Base-by-base conservation (phyloP, 2,329 filamentous ascomycete genomes). In the Amphichorda felina region DNA sequence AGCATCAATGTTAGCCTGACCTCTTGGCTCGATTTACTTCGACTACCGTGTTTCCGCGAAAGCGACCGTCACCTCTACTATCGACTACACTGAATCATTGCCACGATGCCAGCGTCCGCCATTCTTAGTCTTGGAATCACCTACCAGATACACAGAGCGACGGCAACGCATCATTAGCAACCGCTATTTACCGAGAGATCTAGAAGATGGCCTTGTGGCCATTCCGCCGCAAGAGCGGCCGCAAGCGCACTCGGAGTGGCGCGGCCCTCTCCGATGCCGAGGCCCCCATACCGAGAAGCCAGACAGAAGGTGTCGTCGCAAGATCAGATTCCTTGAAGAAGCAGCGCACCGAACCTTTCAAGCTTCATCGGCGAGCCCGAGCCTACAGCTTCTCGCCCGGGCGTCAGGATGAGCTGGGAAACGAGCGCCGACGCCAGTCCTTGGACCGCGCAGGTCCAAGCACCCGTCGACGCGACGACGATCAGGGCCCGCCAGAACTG, bases 121-220 rank as follows among this genome's bases (percentile, higher is more conserved):
- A 10, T 6, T 24, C 10, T 8, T 30, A 18, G 17, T 18, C 11
- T 30, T 18, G 11, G 29, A 30, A 30, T 10, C 15, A 30, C 14
- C 29, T n/a, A 30, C 29, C 17, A 10, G 17, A 30, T 30, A 30
- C 11, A 16, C 17, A 15, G 10, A 15, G 11, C 29, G 29, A 11
- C 29, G 17, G 29, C 17, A 15, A 15, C 29, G 4, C 14, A 30
- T 5, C 29, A 30, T 30, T 30, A 30, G 29, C 14, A 30, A 13
- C 29, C 15, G 29, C 29, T 10, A 24, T 6, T 24, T 6, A 10
- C 10, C 21, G 10, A 10, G 21, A 24, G 21, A 10, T 10, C 10
- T 6, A 10, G 21, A 24, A 24, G 21, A 89, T 89, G 83, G 75
- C 79, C 54, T 64, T 88, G 58, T 93, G 85, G 86, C 83, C 79